A percentile compares a stretch with the other conserved stretches of the same genome.
Conservation (phyloP, 1,284 basidiomycete species). For the Ganoderma lucidum region DNA sequence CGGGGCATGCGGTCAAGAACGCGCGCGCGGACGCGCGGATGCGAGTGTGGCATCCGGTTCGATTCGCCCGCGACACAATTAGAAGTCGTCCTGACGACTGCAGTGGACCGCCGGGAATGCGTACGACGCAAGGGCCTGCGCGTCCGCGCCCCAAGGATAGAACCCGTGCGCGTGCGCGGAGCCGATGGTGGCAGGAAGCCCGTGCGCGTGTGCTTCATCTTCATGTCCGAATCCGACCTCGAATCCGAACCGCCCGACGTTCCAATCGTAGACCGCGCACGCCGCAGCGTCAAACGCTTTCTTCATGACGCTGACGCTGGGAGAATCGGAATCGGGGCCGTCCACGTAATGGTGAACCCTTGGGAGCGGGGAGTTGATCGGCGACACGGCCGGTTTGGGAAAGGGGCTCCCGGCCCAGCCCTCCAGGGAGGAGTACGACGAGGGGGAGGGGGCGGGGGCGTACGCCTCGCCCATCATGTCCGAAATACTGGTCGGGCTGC, state of each 20-base stretch:
- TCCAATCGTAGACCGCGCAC: slow-evolving; percentile 10
- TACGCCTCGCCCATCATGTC: slow-evolving; percentile 29
- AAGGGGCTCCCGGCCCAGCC: slow-evolving; percentile 41
- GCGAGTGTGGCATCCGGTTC: neutral
- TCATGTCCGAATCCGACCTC: slow-evolving; percentile 28
- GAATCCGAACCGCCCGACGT: slow-evolving; percentile 9
- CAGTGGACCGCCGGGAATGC: slow-evolving; percentile 22
- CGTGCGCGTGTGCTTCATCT: slow-evolving; percentile 18
- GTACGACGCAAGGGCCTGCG: slow-evolving; percentile 14
- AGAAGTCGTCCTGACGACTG: slow-evolving; percentile 35
- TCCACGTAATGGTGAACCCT: slow-evolving; percentile 31
- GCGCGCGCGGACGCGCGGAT: neutral
- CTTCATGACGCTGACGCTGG: slow-evolving; percentile 38
- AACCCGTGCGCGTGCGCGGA: slow-evolving; percentile 22
- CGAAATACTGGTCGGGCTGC: slow-evolving; percentile 27
- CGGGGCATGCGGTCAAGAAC: slow-evolving; percentile 7
- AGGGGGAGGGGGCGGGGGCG: slow-evolving; percentile 30
- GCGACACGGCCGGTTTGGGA: slow-evolving; percentile 26
- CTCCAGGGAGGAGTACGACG: slow-evolving; percentile 42
- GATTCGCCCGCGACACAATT: slow-evolving; percentile 26
- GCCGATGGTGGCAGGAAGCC: slow-evolving; percentile 17
- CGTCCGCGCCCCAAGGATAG: slow-evolving; percentile 21
- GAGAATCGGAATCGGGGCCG: slow-evolving; percentile 31
- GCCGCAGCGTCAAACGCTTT: slow-evolving; percentile 41
- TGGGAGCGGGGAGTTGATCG: slow-evolving; percentile 23